Conservation (phyloP, 169 alveolate species). For the Babesia ovata region DNA sequence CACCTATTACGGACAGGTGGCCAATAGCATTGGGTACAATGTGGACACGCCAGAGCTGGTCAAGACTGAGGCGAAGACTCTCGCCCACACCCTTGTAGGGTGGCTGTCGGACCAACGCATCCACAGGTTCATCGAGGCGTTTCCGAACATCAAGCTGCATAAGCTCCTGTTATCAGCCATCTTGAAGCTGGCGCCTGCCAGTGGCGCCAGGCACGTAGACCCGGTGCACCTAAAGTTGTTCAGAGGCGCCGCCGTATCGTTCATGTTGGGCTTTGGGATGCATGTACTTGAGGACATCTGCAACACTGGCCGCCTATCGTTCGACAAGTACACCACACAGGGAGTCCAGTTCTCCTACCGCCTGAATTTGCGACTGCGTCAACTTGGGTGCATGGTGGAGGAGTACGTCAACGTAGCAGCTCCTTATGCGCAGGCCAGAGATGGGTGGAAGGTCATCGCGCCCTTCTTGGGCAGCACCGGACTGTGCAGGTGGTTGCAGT, state of each 20-base stretch:
- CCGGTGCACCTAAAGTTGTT: background rate
- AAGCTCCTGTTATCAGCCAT: slow-evolving; percentile 13
- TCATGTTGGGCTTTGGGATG: slow-evolving; percentile 9
- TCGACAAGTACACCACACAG: slow-evolving; percentile 1
- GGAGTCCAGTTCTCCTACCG: slow-evolving; percentile 13
- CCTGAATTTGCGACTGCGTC: slow-evolving; percentile 27
- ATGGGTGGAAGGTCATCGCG: background rate
- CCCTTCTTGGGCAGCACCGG: slow-evolving; percentile 10
- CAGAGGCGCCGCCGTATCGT: slow-evolving; percentile 8
- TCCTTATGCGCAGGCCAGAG: background rate
- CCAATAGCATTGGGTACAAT: background rate
- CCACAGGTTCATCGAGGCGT: slow-evolving; percentile 7
- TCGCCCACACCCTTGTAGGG: background rate
- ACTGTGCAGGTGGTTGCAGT: slow-evolving; percentile 19
- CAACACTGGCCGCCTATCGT: background rate
- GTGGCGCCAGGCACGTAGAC: background rate
- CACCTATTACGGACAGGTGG: slow-evolving; percentile 11
- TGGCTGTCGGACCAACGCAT: slow-evolving; percentile 26
- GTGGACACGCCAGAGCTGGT: background rate
- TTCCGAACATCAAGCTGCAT: background rate
- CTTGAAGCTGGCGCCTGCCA: slow-evolving; percentile 1
- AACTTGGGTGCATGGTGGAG: slow-evolving; percentile 22
- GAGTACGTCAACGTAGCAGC: slow-evolving; percentile 1
- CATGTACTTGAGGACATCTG: slow-evolving; percentile 24
- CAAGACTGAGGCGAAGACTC: background rate